These are phyloP conservation scores for Podaxis sp. DNA, from an alignment of 768 basidiomycete species.

Conservation along the genomic window DNA sequence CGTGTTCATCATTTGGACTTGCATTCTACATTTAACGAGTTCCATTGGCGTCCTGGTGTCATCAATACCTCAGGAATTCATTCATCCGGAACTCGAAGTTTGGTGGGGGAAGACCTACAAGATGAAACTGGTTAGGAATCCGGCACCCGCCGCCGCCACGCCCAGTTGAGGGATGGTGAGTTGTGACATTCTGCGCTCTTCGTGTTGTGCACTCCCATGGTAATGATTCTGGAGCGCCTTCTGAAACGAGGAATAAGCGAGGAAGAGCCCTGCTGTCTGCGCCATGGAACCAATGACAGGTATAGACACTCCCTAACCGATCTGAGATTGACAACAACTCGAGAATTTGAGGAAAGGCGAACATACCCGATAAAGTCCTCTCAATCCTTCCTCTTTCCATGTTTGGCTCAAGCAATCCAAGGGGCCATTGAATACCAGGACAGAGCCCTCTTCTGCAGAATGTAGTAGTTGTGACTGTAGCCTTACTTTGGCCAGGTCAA, in stretches of 20 bases:
- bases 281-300: constrained; percentile 92
- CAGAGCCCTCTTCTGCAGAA: constrained; percentile 34
- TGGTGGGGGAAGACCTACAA: constrained; percentile 51
- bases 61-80: background rate
- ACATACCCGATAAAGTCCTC: constrained; percentile 85
- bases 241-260: constrained; percentile 83
- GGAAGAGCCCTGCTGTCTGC: constrained; percentile 89
- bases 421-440: constrained; percentile 66
- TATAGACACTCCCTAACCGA: constrained; percentile 81
- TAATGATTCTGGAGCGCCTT: constrained; percentile 47
- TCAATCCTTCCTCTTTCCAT: constrained; percentile 75
- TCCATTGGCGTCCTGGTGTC: constrained; percentile 32
- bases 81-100: background rate
- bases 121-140: constrained; percentile 83
- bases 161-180: constrained; percentile 70
- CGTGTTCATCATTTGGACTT: constrained; percentile 29
- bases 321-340: background rate
- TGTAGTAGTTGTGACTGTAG: constrained; percentile 87
- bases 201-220: constrained; percentile 26
- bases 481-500: constrained; percentile 90
- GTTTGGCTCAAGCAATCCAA: constrained; percentile 87
- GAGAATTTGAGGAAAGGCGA: background rate
- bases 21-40: constrained; percentile 38
- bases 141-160: constrained; percentile 84
- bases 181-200: constrained; percentile 27